Percentiles rank a stretch among this genome's conserved stretches.
phyloP scores from a whole-genome alignment of 129 eudicot genomes.

The Arctium lappa region DNA sequence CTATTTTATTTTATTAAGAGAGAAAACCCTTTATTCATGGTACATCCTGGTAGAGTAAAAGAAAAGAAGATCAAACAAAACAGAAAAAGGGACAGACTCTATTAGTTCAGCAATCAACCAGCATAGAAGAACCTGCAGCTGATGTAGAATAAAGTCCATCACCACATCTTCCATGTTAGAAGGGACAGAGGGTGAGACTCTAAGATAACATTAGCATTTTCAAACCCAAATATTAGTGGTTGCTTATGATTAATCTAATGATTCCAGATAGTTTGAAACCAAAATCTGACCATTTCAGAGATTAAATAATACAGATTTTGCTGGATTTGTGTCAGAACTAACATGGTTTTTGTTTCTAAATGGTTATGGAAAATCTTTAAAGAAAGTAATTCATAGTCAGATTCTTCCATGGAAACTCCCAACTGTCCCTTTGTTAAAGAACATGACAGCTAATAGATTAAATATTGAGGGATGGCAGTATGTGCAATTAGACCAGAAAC shows the following conservation, averaged over 20 bases:
- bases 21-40: no score
- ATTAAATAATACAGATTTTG: conserved; percentile 19
- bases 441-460: conserved; percentile 58
- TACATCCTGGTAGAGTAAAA: no score
- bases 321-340: conserved; percentile 44
- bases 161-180: no score
- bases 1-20: no score
- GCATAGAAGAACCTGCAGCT: no score
- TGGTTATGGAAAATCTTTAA: conserved; percentile 5
- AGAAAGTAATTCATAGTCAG: neutral
- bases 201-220: conserved; percentile 10
- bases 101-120: no score
- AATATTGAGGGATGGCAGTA: conserved; percentile 28
- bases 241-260: conserved; percentile 12
- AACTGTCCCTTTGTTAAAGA: conserved; percentile 46
- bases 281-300: neutral
- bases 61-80: no score
- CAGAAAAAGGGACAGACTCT: no score
- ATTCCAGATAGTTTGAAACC: conserved; percentile 15
- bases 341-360: conserved; percentile 33
- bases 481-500: conserved; percentile 33
- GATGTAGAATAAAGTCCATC: no score
- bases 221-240: conserved; percentile 4
- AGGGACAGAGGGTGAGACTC: no score
- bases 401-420: conserved; percentile 35